These are phyloP conservation scores for Ascochyta fabae DNA, from an alignment of 2,329 filamentous ascomycete species.

Conservation along the genomic window DNA sequence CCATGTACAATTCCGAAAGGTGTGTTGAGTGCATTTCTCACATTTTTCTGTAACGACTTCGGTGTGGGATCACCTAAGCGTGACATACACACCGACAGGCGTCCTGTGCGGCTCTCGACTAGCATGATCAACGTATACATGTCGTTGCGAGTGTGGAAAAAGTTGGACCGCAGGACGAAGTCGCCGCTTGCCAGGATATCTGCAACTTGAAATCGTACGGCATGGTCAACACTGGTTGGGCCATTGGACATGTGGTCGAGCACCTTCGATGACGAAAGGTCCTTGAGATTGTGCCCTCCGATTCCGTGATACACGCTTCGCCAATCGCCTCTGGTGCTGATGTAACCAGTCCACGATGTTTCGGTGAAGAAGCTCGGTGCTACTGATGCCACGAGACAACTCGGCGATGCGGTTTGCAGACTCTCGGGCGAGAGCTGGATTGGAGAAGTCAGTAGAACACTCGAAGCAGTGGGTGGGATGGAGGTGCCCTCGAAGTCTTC, in stretches of 20 bases:
- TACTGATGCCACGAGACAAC: conserved; percentile 1
- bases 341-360: conserved; percentile 16
- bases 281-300: conserved; percentile 9
- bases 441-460: conserved; percentile 8
- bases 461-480: conserved; percentile 5
- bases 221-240: conserved; percentile 2
- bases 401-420: background rate
- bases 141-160: conserved; percentile 12
- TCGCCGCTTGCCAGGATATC: conserved; percentile 3
- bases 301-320: conserved; percentile 20
- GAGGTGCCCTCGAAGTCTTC: conserved; percentile 18
- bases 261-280: background rate
- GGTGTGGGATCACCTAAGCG: background rate
- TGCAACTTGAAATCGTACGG: conserved; percentile 7
- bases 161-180: conserved; percentile 18
- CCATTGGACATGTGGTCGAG: background rate
- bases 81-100: conserved; percentile 10
- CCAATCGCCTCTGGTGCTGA: conserved; percentile 17
- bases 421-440: background rate
- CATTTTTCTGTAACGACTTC: background rate
- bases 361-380: conserved; percentile 8
- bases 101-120: conserved; percentile 12
- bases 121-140: conserved; percentile 10
- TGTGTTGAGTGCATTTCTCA: conserved; percentile 13
- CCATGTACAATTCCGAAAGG: conserved; percentile 20